Percentiles rank a stretch among this genome's conserved stretches.
These are phyloP conservation scores for Blepharisma japonicum DNA, from an alignment of 73 alveolate species.

Conservation along the genomic window DNA sequence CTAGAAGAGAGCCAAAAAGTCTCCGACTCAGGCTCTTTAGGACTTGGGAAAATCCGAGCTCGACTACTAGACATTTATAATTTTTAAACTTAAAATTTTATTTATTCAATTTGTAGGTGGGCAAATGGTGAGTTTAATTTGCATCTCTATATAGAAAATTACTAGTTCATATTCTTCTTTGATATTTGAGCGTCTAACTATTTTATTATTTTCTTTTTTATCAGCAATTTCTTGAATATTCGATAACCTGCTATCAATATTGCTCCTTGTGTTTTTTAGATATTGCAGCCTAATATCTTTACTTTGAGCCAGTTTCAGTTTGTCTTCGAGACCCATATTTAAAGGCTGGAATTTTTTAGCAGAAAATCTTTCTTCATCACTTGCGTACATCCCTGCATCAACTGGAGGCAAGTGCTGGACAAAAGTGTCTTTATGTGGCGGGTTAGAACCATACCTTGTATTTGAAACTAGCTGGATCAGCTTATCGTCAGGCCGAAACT, in stretches of 20 bases:
- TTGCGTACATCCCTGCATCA: slow-evolving; percentile 25
- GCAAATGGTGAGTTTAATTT: too few relatives aligned
- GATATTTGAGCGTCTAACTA: not conserved
- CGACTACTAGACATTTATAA: too few relatives aligned
- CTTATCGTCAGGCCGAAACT: slow-evolving; percentile 41
- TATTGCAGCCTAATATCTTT: not conserved
- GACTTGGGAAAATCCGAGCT: too few relatives aligned
- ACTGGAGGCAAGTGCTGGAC: slow-evolving; percentile 34
- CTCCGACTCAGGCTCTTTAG: too few relatives aligned
- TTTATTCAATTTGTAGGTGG: too few relatives aligned
- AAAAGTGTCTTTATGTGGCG: slow-evolving; percentile 46
- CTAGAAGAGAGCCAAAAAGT: too few relatives aligned
- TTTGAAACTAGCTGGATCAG: slow-evolving; percentile 26
- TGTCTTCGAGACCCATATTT: slow-evolving; percentile 25
- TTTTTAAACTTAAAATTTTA: too few relatives aligned
- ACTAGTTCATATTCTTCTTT: not conserved
- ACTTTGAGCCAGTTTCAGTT: not conserved
- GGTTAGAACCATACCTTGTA: slow-evolving; percentile 59
- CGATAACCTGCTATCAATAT: not conserved
- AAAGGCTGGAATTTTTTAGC: slow-evolving; percentile 29
- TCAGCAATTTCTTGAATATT: slow-evolving; percentile 7
- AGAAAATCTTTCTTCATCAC: slow-evolving; percentile 8
- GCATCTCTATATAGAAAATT: too few relatives aligned
- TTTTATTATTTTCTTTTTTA: slow-evolving; percentile 22
- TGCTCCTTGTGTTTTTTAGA: not conserved